Percentiles rank a stretch among this genome's conserved stretches.
Evolutionary conservation across 441 rosid genomes (phyloP).

Genomic region (Adansonia grandidieri): DNA sequence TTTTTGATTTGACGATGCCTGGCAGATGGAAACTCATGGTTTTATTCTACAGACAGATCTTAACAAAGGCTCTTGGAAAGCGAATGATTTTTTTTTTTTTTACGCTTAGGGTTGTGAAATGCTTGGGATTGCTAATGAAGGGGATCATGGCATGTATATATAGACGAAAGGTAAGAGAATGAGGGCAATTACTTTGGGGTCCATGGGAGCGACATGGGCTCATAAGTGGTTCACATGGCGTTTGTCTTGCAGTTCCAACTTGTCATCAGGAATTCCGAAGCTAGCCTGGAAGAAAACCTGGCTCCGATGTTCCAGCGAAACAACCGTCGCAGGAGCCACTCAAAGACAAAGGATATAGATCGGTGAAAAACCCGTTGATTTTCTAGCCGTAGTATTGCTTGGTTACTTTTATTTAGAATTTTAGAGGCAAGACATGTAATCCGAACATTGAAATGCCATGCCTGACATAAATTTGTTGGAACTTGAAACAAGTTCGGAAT

Average conservation of each 20-base stretch:
- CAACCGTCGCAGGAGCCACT: not conserved
- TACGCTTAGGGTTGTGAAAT: too few relatives aligned
- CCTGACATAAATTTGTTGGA: not conserved
- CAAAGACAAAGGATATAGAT: not conserved
- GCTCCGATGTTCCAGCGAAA: not conserved
- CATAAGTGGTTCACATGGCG: slow-evolving; percentile 13
- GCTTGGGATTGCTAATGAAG: not conserved
- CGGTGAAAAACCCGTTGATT: not conserved
- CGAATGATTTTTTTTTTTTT: not conserved
- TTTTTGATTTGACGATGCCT: slow-evolving; percentile 26
- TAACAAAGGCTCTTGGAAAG: not conserved
- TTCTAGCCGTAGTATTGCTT: too few relatives aligned
- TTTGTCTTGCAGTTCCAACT: slow-evolving; percentile 1
- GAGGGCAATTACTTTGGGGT: not conserved
- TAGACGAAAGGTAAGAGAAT: not conserved
- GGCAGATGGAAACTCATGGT: slow-evolving; percentile 30
- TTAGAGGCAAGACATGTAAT: not conserved
- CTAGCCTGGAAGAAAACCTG: not conserved
- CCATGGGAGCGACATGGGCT: not conserved
- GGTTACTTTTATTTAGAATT: too few relatives aligned
- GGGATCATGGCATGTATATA: slow-evolving; percentile 14
- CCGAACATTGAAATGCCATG: not conserved
- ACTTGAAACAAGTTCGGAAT: not conserved
- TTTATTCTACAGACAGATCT: not conserved
- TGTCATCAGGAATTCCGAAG: not conserved